These are phyloP conservation scores for Talaromyces sp. DNA, from an alignment of 2,329 filamentous ascomycete species.

Conservation along the genomic window DNA sequence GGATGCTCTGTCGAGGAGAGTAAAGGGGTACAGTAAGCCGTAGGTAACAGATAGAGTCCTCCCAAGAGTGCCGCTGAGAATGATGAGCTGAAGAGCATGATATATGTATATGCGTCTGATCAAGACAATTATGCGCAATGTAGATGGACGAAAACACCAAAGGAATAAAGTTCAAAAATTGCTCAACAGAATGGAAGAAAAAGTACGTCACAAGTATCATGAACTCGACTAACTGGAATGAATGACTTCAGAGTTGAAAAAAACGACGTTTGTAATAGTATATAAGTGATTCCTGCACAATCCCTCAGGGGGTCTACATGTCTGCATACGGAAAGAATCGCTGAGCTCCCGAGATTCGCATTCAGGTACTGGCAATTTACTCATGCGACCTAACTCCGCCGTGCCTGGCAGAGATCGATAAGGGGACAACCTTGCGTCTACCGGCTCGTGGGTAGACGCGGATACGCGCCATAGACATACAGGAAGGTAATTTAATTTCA, in stretches of 20 bases:
- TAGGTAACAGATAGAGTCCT: slow-evolving; percentile 9
- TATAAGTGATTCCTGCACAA: not conserved
- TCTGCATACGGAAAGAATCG: slow-evolving; percentile 2
- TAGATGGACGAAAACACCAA: not conserved
- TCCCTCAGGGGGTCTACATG: not conserved
- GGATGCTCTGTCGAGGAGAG: not conserved
- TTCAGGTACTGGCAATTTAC: not conserved
- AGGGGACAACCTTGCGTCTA: slow-evolving; percentile 8
- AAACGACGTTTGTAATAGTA: not conserved
- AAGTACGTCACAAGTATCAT: not conserved
- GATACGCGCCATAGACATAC: not conserved
- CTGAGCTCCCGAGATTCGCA: not conserved
- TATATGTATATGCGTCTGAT: not conserved
- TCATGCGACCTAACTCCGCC: not conserved
- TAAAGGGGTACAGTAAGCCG: slow-evolving; percentile 1
- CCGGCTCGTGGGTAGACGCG: not conserved
- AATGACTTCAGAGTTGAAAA: not conserved
- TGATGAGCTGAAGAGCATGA: not conserved
- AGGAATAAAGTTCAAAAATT: not conserved
- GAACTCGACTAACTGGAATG: slow-evolving; percentile 8
- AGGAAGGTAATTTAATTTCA: not conserved
- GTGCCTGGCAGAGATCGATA: slow-evolving; percentile 2
- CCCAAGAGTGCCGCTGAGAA: slow-evolving; percentile 7
- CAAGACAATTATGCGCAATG: not conserved
- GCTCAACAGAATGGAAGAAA: not conserved